These are phyloP conservation scores for Pichia norvegensis DNA, from an alignment of 1,139 yeast species.

Conservation along the genomic window DNA sequence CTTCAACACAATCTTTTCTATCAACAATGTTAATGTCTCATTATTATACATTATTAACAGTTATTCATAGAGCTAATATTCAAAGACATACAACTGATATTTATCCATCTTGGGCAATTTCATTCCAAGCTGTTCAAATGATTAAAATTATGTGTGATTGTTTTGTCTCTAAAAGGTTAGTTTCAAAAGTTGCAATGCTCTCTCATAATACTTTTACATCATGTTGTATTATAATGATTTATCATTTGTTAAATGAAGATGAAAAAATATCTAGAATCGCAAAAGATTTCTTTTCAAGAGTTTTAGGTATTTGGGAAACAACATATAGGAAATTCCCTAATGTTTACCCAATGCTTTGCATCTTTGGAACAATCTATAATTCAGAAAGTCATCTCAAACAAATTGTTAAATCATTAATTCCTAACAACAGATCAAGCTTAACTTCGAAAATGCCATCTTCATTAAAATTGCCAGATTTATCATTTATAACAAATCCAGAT, in stretches of 20 bases:
- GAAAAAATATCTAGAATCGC: conserved; percentile 23
- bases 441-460: conserved; percentile 1
- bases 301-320: conserved; percentile 18
- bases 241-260: conserved; percentile 38
- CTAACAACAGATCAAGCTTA: background rate
- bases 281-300: conserved; percentile 18
- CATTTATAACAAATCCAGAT: conserved; percentile 11
- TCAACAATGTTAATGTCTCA: conserved; percentile 61
- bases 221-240: conserved; percentile 64
- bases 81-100: conserved; percentile 45
- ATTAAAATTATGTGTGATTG: conserved; percentile 60
- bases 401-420: conserved; percentile 18
- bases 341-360: conserved; percentile 20
- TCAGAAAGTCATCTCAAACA: conserved; percentile 29
- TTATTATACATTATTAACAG: conserved; percentile 63
- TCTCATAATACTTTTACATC: conserved; percentile 51
- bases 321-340: conserved; percentile 29
- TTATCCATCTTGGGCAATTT: conserved; percentile 78
- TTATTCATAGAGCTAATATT: conserved; percentile 67
- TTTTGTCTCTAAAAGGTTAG: conserved; percentile 43
- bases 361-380: conserved; percentile 20
- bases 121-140: conserved; percentile 81
- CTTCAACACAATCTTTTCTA: conserved; percentile 43
- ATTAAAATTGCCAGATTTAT: conserved; percentile 12
- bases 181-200: conserved; percentile 48